These are phyloP conservation scores for Crassisporium funariophilum DNA, from an alignment of 768 basidiomycete species.

Conservation along the genomic window DNA sequence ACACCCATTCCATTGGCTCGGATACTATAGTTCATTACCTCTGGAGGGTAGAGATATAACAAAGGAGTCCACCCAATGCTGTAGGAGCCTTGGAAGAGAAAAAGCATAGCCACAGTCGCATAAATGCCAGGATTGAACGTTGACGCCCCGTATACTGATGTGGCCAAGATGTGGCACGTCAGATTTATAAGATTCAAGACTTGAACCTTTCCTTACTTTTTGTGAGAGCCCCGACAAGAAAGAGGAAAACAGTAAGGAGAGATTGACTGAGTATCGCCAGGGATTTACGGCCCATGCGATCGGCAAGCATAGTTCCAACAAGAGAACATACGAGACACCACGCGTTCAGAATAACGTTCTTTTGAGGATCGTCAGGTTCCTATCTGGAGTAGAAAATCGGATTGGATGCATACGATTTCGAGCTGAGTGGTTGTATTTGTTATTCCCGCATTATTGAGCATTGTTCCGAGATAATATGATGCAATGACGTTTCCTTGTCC, in stretches of 20 bases:
- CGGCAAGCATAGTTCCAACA: conserved; percentile 15
- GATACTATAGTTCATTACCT: conserved; percentile 18
- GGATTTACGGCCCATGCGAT: conserved; percentile 18
- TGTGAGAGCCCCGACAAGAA: conserved; percentile 17
- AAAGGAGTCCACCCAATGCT: conserved; percentile 20
- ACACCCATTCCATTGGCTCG: conserved; percentile 20
- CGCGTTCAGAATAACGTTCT: conserved; percentile 19
- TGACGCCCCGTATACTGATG: conserved; percentile 11
- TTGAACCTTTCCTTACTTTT: too few species aligned
- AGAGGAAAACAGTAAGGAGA: conserved; percentile 16
- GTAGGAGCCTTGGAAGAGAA: conserved; percentile 19
- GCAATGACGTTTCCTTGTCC: conserved; percentile 17
- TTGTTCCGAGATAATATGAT: conserved; percentile 19
- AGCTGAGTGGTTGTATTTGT: conserved; percentile 15
- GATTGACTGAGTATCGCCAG: conserved; percentile 15
- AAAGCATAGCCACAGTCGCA: conserved; percentile 17
- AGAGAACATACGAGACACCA: conserved; percentile 20
- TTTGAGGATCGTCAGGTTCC: background rate
- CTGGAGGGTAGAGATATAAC: conserved; percentile 17
- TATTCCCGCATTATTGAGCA: conserved; percentile 18
- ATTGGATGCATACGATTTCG: conserved; percentile 8
- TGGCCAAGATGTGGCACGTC: background rate
- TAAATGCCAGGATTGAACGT: conserved; percentile 15
- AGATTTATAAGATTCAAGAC: background rate
- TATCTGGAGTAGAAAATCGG: too few species aligned